Evolutionary conservation across 129 eudicot species (phyloP).

Genomic region (Rutidosis leptorrhynchoides): DNA sequence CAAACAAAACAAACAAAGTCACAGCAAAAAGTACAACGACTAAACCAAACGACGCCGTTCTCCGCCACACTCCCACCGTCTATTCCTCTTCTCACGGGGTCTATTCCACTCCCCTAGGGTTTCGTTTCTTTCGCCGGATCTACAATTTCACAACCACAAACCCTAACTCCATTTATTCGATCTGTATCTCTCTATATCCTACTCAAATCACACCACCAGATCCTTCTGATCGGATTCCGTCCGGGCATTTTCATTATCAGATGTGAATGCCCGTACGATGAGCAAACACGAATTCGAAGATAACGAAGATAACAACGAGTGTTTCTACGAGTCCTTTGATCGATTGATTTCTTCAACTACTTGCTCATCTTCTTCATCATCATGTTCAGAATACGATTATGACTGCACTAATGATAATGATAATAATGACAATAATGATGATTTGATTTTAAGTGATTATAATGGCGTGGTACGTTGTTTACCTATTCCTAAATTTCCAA

Average conservation of each 20-base stretch:
- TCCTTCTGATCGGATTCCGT: slow-evolving; percentile 29
- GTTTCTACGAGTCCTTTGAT: slow-evolving; percentile 82
- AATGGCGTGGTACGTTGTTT: slow-evolving; percentile 13
- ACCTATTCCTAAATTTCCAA: slow-evolving; percentile 51
- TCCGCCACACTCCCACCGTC: slow-evolving; percentile 26
- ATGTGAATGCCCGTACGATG: slow-evolving; percentile 81
- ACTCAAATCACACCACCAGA: slow-evolving; percentile 12
- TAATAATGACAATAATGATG: no score
- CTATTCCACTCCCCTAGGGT: slow-evolving; percentile 14
- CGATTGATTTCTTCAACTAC: slow-evolving; percentile 81
- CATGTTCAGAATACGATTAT: slow-evolving; percentile 21
- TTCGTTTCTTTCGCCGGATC: slow-evolving; percentile 37
- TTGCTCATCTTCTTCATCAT: slow-evolving; percentile 39
- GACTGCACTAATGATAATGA: slow-evolving; percentile 3
- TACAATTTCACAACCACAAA: slow-evolving; percentile 18
- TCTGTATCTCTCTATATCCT: slow-evolving; percentile 19
- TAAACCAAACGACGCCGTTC: slow-evolving; percentile 39
- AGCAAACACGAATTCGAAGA: slow-evolving; percentile 49
- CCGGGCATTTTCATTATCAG: slow-evolving; percentile 52
- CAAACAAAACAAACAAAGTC: neutral
- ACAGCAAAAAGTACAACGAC: neutral
- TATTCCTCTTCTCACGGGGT: slow-evolving; percentile 22
- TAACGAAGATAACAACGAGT: slow-evolving; percentile 38
- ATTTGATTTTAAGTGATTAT: slow-evolving; percentile 9
- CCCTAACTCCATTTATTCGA: slow-evolving; percentile 12